These are phyloP conservation scores for Uronychia setigera DNA, from an alignment of 73 alveolate species.

Conservation along the genomic window DNA sequence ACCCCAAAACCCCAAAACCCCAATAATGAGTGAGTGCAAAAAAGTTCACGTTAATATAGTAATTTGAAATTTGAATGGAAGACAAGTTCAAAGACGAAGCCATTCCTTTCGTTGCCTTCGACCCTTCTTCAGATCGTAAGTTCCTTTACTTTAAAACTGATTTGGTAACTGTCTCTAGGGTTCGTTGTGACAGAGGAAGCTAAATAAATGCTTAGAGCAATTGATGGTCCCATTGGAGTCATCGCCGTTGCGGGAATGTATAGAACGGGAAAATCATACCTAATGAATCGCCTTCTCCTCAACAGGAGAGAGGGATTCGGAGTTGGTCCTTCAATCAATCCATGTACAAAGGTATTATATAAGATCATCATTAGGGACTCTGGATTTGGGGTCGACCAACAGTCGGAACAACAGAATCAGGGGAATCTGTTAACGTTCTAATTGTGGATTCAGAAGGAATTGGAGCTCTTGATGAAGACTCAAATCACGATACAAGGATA, in stretches of 20 bases:
- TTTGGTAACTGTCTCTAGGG: no score
- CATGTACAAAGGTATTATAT: conserved; percentile 82
- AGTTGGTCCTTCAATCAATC: conserved; percentile 70
- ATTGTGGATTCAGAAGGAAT: conserved; percentile 68
- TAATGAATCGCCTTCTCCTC: conserved; percentile 86
- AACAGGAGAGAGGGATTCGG: conserved; percentile 61
- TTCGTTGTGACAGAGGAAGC: conserved; percentile 55
- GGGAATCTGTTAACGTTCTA: conserved; percentile 46
- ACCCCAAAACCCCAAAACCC: no score
- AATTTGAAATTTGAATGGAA: no score
- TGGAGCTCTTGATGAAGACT: conserved; percentile 76
- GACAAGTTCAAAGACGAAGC: conserved; percentile 33
- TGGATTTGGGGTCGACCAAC: conserved; percentile 89
- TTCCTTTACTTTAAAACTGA: no score
- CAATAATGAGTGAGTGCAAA: not conserved
- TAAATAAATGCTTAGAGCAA: conserved; percentile 49
- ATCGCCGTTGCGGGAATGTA: conserved; percentile 92
- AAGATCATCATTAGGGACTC: conserved; percentile 44
- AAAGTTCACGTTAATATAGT: no score
- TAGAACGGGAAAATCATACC: conserved; percentile 89
- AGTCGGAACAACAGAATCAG: conserved; percentile 49
- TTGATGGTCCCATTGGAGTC: conserved; percentile 68
- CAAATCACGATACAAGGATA: conserved; percentile 73
- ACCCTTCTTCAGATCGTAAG: no score
- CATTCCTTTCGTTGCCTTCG: conserved; percentile 25